Conservation (phyloP, 768 basidiomycete genomes). For the Tephrocybe rancida region DNA sequence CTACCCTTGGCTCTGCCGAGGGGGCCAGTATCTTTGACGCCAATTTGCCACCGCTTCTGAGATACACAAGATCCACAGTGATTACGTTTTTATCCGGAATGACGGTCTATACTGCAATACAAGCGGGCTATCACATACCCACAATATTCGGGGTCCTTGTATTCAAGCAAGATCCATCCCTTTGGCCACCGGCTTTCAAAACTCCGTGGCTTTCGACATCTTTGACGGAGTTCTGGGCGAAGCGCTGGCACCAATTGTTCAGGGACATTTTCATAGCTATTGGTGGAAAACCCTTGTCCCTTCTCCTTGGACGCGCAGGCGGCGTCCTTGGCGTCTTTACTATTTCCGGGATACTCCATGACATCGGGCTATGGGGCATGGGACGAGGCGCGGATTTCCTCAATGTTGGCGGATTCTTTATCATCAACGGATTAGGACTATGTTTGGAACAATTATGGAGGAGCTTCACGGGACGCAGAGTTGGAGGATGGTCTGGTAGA, state of each 20-base stretch:
- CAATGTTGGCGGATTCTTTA: conserved; percentile 51
- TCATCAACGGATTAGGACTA: conserved; percentile 57
- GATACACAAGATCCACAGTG: conserved; percentile 44
- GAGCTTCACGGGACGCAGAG: conserved; percentile 41
- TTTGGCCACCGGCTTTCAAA: conserved; percentile 69
- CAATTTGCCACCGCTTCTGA: conserved; percentile 32
- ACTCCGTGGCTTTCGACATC: conserved; percentile 60
- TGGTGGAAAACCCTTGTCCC: conserved; percentile 46
- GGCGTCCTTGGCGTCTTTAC: conserved; percentile 59
- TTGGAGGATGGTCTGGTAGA: conserved; percentile 50
- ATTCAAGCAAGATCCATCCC: conserved; percentile 47
- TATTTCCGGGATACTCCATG: conserved; percentile 62
- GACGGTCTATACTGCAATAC: conserved; percentile 46
- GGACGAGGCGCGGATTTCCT: conserved; percentile 50
- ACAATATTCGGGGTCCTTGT: conserved; percentile 47
- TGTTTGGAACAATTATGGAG: conserved; percentile 52
- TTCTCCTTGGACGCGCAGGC: conserved; percentile 49
- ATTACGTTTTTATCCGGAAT: conserved; percentile 47
- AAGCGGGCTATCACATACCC: conserved; percentile 40
- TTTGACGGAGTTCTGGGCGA: conserved; percentile 62
- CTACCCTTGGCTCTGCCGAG: conserved; percentile 37
- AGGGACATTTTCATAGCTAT: conserved; percentile 55
- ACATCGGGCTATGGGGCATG: conserved; percentile 60
- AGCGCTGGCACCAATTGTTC: conserved; percentile 72
- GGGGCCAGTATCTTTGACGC: conserved; percentile 48